Evolutionary conservation across 2,329 filamentous ascomycete genomes (phyloP), one percentile per base, ranked within the genome.

Genomic region (Microdochium trichocladiopsis): DNA sequence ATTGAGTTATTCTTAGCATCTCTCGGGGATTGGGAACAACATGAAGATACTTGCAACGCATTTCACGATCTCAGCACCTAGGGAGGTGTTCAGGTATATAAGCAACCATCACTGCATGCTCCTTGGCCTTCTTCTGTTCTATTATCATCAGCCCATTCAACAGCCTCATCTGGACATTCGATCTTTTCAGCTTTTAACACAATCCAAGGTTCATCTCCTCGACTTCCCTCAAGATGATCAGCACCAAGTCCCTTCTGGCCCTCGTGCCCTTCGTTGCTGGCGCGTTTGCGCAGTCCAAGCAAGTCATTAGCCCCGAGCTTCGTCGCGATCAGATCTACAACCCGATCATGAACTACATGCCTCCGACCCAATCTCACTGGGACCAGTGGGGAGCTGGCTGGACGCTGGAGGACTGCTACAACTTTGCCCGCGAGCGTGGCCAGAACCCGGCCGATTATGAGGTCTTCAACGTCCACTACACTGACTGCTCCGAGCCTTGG

Each of bases 401-500:
- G 53, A 57, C 63, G 14, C 59, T 59, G 1, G 24, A 52, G 36
- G 56, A 54, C 33, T 65, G 62, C 56, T 56, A 58, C 47, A 51
- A 48, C 23, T 41, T 49, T n/a, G 55, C 51, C 25, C 31, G 28
- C n/a, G 22, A 21, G 41, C 48, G 57, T 16, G 53, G 53, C 45
- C 55, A 59, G 41, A 55, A 51, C 33, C 54, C 60, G 3, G 25
- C 24, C 24, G 62, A 66, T 45, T 48, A 66, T 22, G 54, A 52
- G 25, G 56, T 60, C 43, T 66, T 61, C 56, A 58, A 62, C 51
- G 58, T 62, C 22, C 56, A 54, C 49, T 66, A 61, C 48, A 47
- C 55, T 45, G 65, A 66, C 54, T 68, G 65, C 54, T 28, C 22
- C 18, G 50, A 57, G 45, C 52, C 57, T 23, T 68, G 65, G 65